Evolutionary conservation across 352 stramenopile genomes (phyloP).

Genomic region (Salisapilia sapeloensis): DNA sequence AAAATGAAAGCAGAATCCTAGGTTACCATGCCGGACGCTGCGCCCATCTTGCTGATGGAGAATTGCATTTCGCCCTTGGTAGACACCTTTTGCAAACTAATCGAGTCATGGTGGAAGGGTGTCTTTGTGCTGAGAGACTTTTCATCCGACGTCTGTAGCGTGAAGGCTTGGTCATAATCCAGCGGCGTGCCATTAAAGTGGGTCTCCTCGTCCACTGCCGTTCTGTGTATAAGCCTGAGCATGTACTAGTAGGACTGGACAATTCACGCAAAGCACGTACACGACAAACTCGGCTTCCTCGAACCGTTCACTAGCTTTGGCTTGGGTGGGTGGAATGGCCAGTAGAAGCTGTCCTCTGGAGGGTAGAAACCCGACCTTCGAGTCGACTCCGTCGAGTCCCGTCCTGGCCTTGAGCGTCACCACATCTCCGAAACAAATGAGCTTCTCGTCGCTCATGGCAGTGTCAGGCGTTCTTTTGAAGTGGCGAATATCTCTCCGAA

Average conservation of each 20-base stretch:
- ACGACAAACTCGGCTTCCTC: constrained; percentile 52
- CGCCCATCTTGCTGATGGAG: constrained; percentile 30
- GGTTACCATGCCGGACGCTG: constrained; percentile 19
- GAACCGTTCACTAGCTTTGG: constrained; percentile 16
- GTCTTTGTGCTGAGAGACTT: constrained; percentile 70
- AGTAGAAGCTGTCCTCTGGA: constrained; percentile 15
- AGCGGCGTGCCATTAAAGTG: constrained; percentile 20
- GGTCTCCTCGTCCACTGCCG: constrained; percentile 30
- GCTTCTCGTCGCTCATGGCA: constrained; percentile 7
- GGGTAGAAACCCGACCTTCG: background rate
- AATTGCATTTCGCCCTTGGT: constrained; percentile 67
- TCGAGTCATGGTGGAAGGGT: constrained; percentile 18
- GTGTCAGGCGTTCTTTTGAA: constrained; percentile 1
- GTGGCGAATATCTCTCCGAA: constrained; percentile 2
- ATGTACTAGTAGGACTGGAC: background rate
- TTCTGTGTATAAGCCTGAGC: constrained; percentile 10
- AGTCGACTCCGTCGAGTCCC: constrained; percentile 1
- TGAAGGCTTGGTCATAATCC: constrained; percentile 49
- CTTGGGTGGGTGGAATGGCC: constrained; percentile 30
- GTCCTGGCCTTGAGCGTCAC: constrained; percentile 9
- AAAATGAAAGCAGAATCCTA: background rate
- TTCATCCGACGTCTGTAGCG: constrained; percentile 39
- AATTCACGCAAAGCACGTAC: constrained; percentile 8
- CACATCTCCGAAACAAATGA: constrained; percentile 10
- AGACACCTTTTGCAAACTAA: constrained; percentile 25